Percentiles rank a stretch among this genome's conserved stretches.
These are phyloP conservation scores for Venturia pyrina DNA, from an alignment of 2,329 filamentous ascomycete species.

Conservation along the genomic window DNA sequence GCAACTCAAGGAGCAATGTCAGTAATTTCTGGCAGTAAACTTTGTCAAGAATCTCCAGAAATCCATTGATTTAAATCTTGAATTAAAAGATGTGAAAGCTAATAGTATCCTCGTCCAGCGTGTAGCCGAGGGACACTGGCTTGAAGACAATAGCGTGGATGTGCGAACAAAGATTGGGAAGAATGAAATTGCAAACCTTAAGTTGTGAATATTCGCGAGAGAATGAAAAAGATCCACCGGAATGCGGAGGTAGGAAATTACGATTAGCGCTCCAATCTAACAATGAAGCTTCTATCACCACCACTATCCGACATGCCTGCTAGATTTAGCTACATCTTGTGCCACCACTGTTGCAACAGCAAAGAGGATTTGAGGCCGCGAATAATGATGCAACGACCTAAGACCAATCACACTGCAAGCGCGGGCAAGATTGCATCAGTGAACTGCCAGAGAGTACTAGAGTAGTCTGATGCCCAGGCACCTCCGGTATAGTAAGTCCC, in stretches of 20 bases:
- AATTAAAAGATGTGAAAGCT: too few species aligned
- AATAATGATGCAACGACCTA: too few species aligned
- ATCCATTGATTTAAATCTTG: too few species aligned
- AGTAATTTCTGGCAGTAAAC: too few species aligned
- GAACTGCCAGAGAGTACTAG: slow-evolving; percentile 18
- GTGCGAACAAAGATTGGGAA: not conserved
- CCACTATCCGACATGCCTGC: not conserved
- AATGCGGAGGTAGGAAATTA: not conserved
- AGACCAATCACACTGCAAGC: not conserved
- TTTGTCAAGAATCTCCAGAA: too few species aligned
- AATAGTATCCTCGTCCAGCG: too few species aligned
- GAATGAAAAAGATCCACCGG: not conserved
- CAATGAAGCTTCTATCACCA: not conserved
- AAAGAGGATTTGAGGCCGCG: too few species aligned
- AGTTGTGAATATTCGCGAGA: not conserved
- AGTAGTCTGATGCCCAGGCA: slow-evolving; percentile 17
- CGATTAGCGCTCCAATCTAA: not conserved
- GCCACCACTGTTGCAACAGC: not conserved
- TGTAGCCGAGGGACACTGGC: too few species aligned
- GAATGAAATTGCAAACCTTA: too few species aligned
- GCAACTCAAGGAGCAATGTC: too few species aligned
- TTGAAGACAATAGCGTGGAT: too few species aligned
- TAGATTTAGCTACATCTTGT: not conserved
- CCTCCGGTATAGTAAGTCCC: slow-evolving; percentile 20
- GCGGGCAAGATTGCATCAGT: slow-evolving; percentile 11